These are phyloP conservation scores for Hypoxylon perforatum DNA, from an alignment of 495 filamentous ascomycete genomes.

Conservation along the genomic window DNA sequence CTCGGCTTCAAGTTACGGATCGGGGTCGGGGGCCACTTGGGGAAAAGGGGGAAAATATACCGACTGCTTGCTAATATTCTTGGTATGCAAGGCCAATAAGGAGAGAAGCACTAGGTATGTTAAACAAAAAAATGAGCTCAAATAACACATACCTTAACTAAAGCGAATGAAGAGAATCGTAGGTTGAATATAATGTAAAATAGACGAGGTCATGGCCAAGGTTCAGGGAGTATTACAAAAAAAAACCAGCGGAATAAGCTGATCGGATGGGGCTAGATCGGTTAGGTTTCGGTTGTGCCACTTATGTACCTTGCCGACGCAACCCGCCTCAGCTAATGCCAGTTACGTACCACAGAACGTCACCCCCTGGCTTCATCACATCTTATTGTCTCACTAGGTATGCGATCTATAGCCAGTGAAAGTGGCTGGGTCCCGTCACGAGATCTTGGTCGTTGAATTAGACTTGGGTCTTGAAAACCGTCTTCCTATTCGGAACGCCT, in stretches of 20 bases:
- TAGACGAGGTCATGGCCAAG: constrained; percentile 2
- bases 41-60: background rate
- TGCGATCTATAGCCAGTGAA: constrained; percentile 12
- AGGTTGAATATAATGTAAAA: constrained; percentile 2
- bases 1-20: constrained; percentile 14
- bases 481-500: constrained; percentile 37
- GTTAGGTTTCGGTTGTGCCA: constrained; percentile 21
- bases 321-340: constrained; percentile 29
- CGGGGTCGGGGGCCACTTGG: constrained; percentile 24
- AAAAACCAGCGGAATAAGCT: constrained; percentile 19
- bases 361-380: constrained; percentile 7
- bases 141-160: constrained; percentile 17
- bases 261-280: constrained; percentile 19
- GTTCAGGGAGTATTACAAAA: background rate
- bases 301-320: constrained; percentile 27
- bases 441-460: constrained; percentile 27
- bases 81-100: too few relatives aligned
- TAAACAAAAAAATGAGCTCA: background rate
- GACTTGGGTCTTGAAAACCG: constrained; percentile 30
- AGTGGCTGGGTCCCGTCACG: constrained; percentile 10
- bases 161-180: background rate
- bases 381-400: constrained; percentile 14
- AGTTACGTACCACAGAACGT: constrained; percentile 14
- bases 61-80: too few relatives aligned
- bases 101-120: background rate